A percentile compares a stretch with the other conserved stretches of the same genome.
Evolutionary conservation across 768 basidiomycete species (phyloP).

Genomic region (Kwoniella dejecticola): DNA sequence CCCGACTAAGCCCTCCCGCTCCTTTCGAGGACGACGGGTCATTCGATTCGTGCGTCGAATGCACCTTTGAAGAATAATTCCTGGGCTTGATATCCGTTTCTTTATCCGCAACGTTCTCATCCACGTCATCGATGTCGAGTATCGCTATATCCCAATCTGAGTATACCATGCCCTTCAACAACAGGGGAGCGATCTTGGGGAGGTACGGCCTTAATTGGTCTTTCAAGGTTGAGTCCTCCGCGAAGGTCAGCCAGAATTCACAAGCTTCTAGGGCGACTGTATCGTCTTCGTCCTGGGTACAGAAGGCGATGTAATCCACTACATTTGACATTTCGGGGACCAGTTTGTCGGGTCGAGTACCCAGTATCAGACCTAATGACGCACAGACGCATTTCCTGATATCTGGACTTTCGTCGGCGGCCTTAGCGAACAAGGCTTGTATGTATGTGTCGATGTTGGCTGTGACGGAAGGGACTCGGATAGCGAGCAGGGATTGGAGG

Average conservation of each 20-base stretch:
- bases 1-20: conserved; percentile 39
- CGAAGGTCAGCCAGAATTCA: conserved; percentile 99
- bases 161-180: conserved; percentile 97
- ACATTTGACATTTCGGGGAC: conserved; percentile 95
- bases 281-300: conserved; percentile 96
- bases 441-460: conserved; percentile 93
- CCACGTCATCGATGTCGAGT: conserved; percentile 89
- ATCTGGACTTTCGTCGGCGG: conserved; percentile 88
- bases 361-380: conserved; percentile 87
- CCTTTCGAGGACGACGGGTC: conserved; percentile 57
- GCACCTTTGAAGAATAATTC: conserved; percentile 81
- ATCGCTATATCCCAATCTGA: conserved; percentile 94
- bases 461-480: conserved; percentile 81
- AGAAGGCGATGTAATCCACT: conserved; percentile 98
- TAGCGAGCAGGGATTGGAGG: conserved; percentile 87
- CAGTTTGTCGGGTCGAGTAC: conserved; percentile 90
- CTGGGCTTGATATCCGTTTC: conserved; percentile 95
- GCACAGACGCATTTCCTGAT: conserved; percentile 96
- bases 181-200: conserved; percentile 85
- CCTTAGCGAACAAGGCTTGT: conserved; percentile 87
- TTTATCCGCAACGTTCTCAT: conserved; percentile 82
- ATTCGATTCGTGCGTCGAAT: conserved; percentile 71
- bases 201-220: conserved; percentile 82
- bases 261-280: conserved; percentile 93
- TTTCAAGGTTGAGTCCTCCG: conserved; percentile 86